Evolutionary conservation across 2,329 filamentous ascomycete species (phyloP).

Genomic region (Fusarium camptoceras): DNA sequence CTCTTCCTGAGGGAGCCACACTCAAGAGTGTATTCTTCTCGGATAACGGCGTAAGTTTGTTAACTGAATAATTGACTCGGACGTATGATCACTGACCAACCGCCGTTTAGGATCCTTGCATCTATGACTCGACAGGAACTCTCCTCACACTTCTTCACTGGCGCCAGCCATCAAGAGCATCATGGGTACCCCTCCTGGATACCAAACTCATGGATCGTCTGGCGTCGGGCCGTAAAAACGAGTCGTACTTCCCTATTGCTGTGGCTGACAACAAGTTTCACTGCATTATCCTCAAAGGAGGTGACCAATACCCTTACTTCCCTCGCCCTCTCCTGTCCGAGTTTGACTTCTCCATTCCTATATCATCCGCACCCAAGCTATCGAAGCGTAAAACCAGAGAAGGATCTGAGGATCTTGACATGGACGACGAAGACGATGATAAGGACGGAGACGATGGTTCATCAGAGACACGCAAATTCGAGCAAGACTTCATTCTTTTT

Average conservation of each 20-base stretch:
- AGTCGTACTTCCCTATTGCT: slow-evolving; percentile 94
- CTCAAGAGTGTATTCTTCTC: slow-evolving; percentile 92
- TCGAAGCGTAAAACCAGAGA: slow-evolving; percentile 50
- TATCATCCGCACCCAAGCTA: slow-evolving; percentile 65
- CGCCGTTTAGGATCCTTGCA: slow-evolving; percentile 80
- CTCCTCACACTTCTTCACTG: slow-evolving; percentile 90
- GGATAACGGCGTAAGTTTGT: slow-evolving; percentile 77
- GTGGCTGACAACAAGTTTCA: slow-evolving; percentile 93
- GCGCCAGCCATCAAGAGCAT: slow-evolving; percentile 85
- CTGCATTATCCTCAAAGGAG: slow-evolving; percentile 98
- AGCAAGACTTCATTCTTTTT: slow-evolving; percentile 84
- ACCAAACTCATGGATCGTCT: slow-evolving; percentile 86
- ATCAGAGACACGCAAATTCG: slow-evolving; percentile 71
- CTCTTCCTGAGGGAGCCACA: slow-evolving; percentile 78
- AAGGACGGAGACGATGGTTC: slow-evolving; percentile 49
- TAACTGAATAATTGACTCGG: background rate
- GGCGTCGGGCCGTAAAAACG: slow-evolving; percentile 84
- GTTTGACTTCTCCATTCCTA: slow-evolving; percentile 90
- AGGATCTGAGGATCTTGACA: slow-evolving; percentile 49
- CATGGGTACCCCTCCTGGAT: slow-evolving; percentile 93
- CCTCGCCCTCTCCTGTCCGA: slow-evolving; percentile 90
- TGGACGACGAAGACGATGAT: slow-evolving; percentile 51
- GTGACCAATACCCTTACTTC: slow-evolving; percentile 92
- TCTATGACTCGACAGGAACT: slow-evolving; percentile 93
- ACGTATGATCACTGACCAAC: background rate